Percentiles rank a stretch among this genome's conserved stretches.
These are phyloP conservation scores for Marchantia polymorpha DNA, from an alignment of 225 moss, liverwort and hornwort genomes.

Conservation along the genomic window DNA sequence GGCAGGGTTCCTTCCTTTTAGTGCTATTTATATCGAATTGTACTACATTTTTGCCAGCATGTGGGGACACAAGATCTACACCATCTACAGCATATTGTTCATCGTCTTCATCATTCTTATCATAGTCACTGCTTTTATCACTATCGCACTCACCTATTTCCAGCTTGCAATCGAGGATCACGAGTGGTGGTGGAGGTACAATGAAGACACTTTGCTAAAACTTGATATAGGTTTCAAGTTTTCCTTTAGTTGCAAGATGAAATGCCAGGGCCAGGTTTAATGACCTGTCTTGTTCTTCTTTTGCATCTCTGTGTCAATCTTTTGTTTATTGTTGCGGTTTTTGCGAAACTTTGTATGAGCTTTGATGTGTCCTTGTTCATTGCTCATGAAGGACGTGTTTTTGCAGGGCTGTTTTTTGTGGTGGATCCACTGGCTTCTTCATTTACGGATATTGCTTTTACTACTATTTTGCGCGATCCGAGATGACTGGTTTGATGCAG, in stretches of 20 bases:
- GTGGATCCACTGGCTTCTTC: constrained; percentile 84
- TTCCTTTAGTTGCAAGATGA: neutral
- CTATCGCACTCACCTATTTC: constrained; percentile 89
- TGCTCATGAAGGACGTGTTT: neutral
- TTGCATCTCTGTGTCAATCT: neutral
- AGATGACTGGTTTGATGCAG: constrained; percentile 86
- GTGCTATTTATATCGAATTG: constrained; percentile 97
- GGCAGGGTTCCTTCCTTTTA: constrained; percentile 96
- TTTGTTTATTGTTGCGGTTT: neutral
- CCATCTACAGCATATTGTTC: constrained; percentile 94
- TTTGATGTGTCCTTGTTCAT: neutral
- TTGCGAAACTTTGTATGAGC: too few relatives aligned
- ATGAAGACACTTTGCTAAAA: neutral
- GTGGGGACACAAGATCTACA: constrained; percentile 94
- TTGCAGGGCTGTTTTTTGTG: constrained; percentile 89
- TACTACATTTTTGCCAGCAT: constrained; percentile 95
- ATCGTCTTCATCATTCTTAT: constrained; percentile 95
- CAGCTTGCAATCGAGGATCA: constrained; percentile 94
- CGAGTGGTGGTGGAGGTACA: constrained; percentile 99
- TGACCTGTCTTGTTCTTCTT: too few relatives aligned
- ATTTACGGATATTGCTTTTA: constrained; percentile 89
- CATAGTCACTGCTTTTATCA: constrained; percentile 87
- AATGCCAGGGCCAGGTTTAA: neutral
- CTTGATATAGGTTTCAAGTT: neutral
- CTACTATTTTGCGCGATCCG: constrained; percentile 74